Evolutionary conservation across 2,329 filamentous ascomycete species (phyloP), one percentile per base, ranked within the genome.

Genomic region (Fusarium solani-melongenae): DNA sequence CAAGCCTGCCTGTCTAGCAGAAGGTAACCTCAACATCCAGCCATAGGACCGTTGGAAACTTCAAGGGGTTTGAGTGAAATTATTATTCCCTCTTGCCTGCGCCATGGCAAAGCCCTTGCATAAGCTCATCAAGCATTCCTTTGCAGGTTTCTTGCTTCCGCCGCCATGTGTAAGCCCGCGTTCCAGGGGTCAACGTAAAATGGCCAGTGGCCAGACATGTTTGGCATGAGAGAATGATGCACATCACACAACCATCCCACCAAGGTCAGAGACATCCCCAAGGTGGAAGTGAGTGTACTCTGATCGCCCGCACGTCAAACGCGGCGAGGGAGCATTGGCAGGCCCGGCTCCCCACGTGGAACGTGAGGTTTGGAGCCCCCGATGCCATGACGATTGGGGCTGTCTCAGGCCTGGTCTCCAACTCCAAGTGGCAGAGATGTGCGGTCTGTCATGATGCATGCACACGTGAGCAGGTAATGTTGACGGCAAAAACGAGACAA

Each of bases 271-370:
- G 24, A 14, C 34, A 44, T 62, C 33, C 33, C 49, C 12, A 34
- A 44, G 58, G 22, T 51, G 58, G 58, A 38, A 62, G 49, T 51
- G 44, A 49, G 33, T 36, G 59, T 29, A 29, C 44, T 56, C 65
- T 51, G 61, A 69, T 75, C 66, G 49, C 38, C 63, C 12, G 22
- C 44, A 41, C 62, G 60, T 66, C 62, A 59, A 64, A 66, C 49
- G 36, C 41, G 27, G 61, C 39, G 38, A 49, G 41, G 24, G 20
- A 55, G 57, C 44, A 66, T 61, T 44, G 34, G 41, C 29, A 55
- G 34, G 36, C 24, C 56, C 27, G 20, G n/a, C 36, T 31, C 29
- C 27, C 64, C 64, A 67, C 64, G 64, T 67, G 64, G 64, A 57
- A 46, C 38, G 3, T 2, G 44, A 57, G 38, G 29, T 46, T 59